A percentile compares a stretch with the other conserved stretches of the same genome.
phyloP scores from a whole-genome alignment of 148 eudicot species.

The Rhododendron ovatum region DNA sequence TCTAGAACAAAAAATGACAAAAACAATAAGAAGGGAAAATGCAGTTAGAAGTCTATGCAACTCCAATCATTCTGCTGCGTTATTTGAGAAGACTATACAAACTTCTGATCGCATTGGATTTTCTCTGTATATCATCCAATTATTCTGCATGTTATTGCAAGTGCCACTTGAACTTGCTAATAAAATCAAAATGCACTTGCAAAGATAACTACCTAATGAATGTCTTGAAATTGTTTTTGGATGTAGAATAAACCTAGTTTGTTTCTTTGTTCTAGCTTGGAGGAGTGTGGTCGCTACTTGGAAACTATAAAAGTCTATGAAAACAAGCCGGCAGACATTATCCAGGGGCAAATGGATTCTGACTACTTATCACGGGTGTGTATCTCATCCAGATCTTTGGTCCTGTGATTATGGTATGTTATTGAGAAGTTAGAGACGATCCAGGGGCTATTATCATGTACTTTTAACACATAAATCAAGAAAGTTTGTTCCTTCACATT shows the following conservation, averaged over 20 bases:
- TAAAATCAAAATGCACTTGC: not conserved
- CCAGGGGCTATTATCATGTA: not conserved
- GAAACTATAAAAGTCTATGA: constrained; percentile 90
- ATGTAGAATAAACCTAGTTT: not conserved
- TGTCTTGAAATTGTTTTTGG: not conserved
- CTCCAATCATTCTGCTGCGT: not conserved
- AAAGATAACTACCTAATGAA: not conserved
- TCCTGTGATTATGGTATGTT: not conserved
- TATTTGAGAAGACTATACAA: not conserved
- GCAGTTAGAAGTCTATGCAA: not conserved
- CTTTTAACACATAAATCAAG: not conserved
- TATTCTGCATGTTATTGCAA: not conserved
- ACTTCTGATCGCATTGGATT: not conserved
- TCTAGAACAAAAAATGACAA: too few species aligned
- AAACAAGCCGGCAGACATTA: constrained; percentile 89
- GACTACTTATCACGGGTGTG: constrained; percentile 85
- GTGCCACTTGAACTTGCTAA: not conserved
- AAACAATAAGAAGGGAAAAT: too few species aligned
- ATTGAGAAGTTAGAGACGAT: not conserved
- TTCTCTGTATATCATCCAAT: not conserved
- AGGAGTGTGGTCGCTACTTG: constrained; percentile 94
- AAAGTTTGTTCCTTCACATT: not conserved
- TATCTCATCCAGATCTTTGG: constrained; percentile 6
- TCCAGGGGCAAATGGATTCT: constrained; percentile 88
- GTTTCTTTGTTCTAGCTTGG: constrained; percentile 53